These are phyloP conservation scores for Yarrowia sp. DNA, from an alignment of 805 yeast species.

Conservation along the genomic window DNA sequence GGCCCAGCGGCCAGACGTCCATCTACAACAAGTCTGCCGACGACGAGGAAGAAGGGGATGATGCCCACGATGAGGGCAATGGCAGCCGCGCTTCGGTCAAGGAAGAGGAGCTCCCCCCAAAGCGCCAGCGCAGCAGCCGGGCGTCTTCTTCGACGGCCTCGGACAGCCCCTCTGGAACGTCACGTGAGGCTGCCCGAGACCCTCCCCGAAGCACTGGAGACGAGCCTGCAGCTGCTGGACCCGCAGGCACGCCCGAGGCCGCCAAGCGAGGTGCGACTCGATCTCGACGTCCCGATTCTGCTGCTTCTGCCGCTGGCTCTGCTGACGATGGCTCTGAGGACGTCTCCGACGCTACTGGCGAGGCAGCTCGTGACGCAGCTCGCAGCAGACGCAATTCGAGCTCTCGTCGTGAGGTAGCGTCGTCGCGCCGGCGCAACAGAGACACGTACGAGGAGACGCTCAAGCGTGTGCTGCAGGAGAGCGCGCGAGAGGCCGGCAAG, in stretches of 20 bases:
- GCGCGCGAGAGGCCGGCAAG: constrained; percentile 25
- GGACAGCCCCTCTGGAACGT: not conserved
- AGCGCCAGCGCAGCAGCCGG: constrained; percentile 20
- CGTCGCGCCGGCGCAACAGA: constrained; percentile 12
- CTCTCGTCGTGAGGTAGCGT: constrained; percentile 37
- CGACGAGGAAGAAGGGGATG: constrained; percentile 33
- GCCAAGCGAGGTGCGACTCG: constrained; percentile 11
- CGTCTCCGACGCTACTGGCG: constrained; percentile 24
- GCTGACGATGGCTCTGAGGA: constrained; percentile 26
- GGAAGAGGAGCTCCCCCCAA: constrained; percentile 14
- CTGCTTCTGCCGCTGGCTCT: constrained; percentile 24
- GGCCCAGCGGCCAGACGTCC: constrained; percentile 49
- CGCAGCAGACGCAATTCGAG: constrained; percentile 28
- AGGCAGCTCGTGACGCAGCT: constrained; percentile 22
- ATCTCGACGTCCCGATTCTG: constrained; percentile 26
- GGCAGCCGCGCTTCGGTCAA: constrained; percentile 8
- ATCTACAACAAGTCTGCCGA: constrained; percentile 49
- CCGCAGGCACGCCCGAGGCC: not conserved
- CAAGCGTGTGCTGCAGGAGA: constrained; percentile 40
- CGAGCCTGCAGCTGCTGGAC: constrained; percentile 12
- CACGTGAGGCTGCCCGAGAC: constrained; percentile 23
- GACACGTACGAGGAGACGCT: constrained; percentile 39
- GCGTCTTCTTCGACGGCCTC: constrained; percentile 22
- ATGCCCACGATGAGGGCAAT: constrained; percentile 31
- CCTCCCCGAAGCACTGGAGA: constrained; percentile 18